These are phyloP conservation scores for Gautieria morchelliformis DNA, from an alignment of 768 basidiomycete genomes.

Conservation along the genomic window DNA sequence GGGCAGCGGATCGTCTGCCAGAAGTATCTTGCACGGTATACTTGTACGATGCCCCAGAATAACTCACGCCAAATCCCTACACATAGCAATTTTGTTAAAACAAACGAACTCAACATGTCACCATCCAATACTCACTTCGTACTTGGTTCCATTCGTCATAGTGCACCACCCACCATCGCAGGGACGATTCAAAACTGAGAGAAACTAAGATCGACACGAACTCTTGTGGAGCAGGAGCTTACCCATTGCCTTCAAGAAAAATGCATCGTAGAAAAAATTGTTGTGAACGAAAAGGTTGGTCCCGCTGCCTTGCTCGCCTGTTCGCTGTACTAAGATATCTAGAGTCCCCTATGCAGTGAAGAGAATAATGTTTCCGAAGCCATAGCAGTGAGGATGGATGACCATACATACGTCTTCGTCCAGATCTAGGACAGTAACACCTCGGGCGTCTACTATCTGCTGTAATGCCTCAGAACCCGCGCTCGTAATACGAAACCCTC, in stretches of 20 bases:
- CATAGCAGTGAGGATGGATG: background rate
- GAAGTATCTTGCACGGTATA: slow-evolving; percentile 92
- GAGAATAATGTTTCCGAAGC: background rate
- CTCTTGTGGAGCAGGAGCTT: slow-evolving; percentile 16
- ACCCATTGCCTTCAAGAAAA: slow-evolving; percentile 97
- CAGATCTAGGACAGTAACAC: slow-evolving; percentile 77
- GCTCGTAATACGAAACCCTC: slow-evolving; percentile 53
- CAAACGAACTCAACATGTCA: background rate
- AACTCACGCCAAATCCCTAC: slow-evolving; percentile 89
- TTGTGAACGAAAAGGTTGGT: slow-evolving; percentile 82
- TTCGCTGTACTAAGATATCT: slow-evolving; percentile 86
- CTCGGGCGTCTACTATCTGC: slow-evolving; percentile 65
- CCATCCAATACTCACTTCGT: background rate
- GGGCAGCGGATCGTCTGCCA: slow-evolving; percentile 81
- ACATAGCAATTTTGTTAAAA: background rate
- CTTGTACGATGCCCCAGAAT: slow-evolving; percentile 92
- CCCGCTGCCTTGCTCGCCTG: slow-evolving; percentile 54
- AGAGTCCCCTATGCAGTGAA: slow-evolving; percentile 56
- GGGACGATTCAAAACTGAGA: slow-evolving; percentile 81
- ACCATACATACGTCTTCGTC: slow-evolving; percentile 85
- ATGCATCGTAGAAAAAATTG: slow-evolving; percentile 97
- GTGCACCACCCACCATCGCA: slow-evolving; percentile 79
- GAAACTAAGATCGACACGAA: background rate
- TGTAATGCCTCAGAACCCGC: slow-evolving; percentile 55
- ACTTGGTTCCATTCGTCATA: slow-evolving; percentile 40